phyloP scores from a whole-genome alignment of 495 filamentous ascomycete genomes.

The Cercophora sp. region DNA sequence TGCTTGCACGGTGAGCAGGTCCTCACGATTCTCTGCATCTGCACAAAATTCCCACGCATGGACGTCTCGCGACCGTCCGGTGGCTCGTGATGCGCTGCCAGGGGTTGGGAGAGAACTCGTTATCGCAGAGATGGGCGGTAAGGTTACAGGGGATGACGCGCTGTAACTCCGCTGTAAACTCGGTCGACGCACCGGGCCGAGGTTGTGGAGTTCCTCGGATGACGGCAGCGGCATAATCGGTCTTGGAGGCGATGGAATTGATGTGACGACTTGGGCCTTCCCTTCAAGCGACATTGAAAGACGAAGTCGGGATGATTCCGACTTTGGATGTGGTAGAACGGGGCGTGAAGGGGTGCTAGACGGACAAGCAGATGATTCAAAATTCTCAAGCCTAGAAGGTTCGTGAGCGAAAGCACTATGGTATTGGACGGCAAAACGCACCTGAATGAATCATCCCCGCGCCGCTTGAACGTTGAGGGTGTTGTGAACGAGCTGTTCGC shows the following conservation, averaged over 20 bases:
- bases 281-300: slow-evolving; percentile 78
- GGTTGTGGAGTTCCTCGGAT: slow-evolving; percentile 32
- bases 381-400: slow-evolving; percentile 31
- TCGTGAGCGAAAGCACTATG: slow-evolving; percentile 1
- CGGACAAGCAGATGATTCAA: slow-evolving; percentile 34
- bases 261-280: slow-evolving; percentile 71
- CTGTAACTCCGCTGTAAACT: slow-evolving; percentile 52
- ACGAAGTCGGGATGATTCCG: slow-evolving; percentile 49
- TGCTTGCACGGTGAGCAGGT: slow-evolving; percentile 66
- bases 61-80: slow-evolving; percentile 76
- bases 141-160: slow-evolving; percentile 47
- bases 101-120: slow-evolving; percentile 50
- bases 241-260: slow-evolving; percentile 68
- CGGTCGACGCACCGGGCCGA: slow-evolving; percentile 52
- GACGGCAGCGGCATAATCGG: slow-evolving; percentile 24
- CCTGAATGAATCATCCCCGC: slow-evolving; percentile 36
- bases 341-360: slow-evolving; percentile 19
- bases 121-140: slow-evolving; percentile 51
- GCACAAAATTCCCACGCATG: slow-evolving; percentile 82
- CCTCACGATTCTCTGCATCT: slow-evolving; percentile 62
- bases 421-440: slow-evolving; percentile 12
- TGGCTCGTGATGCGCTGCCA: slow-evolving; percentile 44
- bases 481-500: slow-evolving; percentile 33
- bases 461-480: slow-evolving; percentile 25
- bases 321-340: slow-evolving; percentile 26